These are phyloP conservation scores for Amphicarpaea edgeworthii DNA, from an alignment of 306 rosid species.

Conservation along the genomic window DNA sequence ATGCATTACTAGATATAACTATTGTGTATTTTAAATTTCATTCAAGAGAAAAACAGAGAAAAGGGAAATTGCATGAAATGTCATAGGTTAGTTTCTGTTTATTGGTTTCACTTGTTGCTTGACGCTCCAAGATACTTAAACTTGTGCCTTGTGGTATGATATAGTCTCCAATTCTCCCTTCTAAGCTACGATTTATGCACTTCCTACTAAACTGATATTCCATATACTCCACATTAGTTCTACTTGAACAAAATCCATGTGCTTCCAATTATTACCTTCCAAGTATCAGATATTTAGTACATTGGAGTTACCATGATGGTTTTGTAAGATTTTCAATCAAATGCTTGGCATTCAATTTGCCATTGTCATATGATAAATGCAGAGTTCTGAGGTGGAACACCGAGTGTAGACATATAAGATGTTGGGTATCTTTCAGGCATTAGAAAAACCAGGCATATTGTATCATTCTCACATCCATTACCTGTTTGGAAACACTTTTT, in stretches of 20 bases:
- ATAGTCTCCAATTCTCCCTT: not conserved
- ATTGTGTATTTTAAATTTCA: conserved; percentile 10
- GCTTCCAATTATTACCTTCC: conserved; percentile 6
- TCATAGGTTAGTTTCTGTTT: not conserved
- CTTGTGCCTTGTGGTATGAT: not conserved
- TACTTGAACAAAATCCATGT: not conserved
- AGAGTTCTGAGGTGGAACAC: conserved; percentile 4
- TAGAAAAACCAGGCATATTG: not conserved
- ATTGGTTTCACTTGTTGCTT: not conserved
- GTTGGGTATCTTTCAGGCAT: not conserved
- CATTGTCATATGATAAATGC: not conserved
- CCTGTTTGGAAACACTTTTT: not conserved
- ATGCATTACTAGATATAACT: conserved; percentile 28
- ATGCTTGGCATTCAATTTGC: not conserved
- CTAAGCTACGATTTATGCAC: not conserved
- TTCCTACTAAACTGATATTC: not conserved
- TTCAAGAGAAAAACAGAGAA: not conserved
- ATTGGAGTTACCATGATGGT: conserved; percentile 11
- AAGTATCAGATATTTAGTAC: conserved; percentile 11
- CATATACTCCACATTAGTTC: not conserved
- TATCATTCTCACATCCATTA: not conserved
- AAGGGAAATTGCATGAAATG: not conserved
- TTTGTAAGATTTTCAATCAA: not conserved
- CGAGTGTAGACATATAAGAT: not conserved
- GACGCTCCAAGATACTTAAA: not conserved